These are phyloP conservation scores for Euphorbia lathyris DNA, from an alignment of 345 rosid species.

Conservation along the genomic window DNA sequence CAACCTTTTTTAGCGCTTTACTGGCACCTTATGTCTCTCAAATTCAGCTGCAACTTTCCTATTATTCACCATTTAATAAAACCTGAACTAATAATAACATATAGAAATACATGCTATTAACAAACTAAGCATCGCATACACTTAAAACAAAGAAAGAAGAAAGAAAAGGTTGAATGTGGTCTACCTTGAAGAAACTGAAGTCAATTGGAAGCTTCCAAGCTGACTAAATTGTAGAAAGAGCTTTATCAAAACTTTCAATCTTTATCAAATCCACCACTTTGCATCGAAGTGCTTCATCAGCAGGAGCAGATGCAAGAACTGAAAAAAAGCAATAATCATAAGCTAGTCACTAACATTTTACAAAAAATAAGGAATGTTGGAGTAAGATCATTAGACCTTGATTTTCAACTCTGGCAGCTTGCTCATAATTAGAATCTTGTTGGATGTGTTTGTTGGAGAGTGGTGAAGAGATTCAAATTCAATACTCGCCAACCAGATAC, in stretches of 20 bases:
- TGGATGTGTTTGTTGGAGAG: constrained; percentile 10
- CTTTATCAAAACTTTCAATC: constrained; percentile 61
- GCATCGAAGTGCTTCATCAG: constrained; percentile 82
- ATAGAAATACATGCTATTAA: not conserved
- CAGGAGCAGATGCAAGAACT: constrained; percentile 67
- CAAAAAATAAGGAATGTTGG: too few relatives aligned
- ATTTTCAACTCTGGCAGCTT: constrained; percentile 9
- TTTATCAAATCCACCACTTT: constrained; percentile 75
- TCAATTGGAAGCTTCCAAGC: constrained; percentile 42
- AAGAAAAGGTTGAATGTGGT: not conserved
- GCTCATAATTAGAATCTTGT: constrained; percentile 7
- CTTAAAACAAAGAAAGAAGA: not conserved
- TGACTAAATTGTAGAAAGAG: constrained; percentile 60
- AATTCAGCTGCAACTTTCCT: not conserved
- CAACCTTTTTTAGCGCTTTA: too few relatives aligned
- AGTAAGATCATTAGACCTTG: constrained; percentile 1
- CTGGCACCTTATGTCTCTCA: too few relatives aligned
- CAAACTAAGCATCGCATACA: not conserved
- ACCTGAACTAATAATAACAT: not conserved
- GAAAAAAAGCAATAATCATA: constrained; percentile 3
- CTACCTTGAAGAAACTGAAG: constrained; percentile 65
- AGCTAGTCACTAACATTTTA: too few relatives aligned
- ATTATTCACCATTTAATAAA: not conserved
- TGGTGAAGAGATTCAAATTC: constrained; percentile 13
- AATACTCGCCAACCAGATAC: too few relatives aligned